Evolutionary conservation across 2,329 filamentous ascomycete species (phyloP).

Genomic region (Ophiostoma piceae): DNA sequence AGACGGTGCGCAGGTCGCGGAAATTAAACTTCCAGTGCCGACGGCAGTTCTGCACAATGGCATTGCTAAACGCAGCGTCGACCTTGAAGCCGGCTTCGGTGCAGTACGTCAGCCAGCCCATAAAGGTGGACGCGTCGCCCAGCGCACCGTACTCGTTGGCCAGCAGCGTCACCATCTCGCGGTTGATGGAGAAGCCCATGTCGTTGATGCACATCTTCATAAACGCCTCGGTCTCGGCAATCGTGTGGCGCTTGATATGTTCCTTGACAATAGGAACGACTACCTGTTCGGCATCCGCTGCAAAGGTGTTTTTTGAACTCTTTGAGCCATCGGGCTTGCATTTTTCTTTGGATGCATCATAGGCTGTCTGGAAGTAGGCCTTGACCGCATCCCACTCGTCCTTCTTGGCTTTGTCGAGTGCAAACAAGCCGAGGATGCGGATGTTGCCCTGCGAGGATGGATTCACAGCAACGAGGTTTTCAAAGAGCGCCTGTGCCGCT

Average conservation of each 20-base stretch:
- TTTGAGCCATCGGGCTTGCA: background rate
- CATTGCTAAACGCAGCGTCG: constrained; percentile 38
- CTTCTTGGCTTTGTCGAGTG: constrained; percentile 35
- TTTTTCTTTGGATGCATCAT: constrained; percentile 20
- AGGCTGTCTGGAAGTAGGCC: constrained; percentile 31
- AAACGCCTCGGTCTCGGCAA: constrained; percentile 39
- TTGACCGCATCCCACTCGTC: constrained; percentile 42
- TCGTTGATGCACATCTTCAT: constrained; percentile 43
- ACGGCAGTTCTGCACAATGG: constrained; percentile 38
- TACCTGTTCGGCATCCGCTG: constrained; percentile 30
- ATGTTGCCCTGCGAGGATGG: constrained; percentile 31
- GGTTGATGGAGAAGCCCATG: constrained; percentile 36
- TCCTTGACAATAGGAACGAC: constrained; percentile 39
- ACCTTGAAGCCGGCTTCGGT: constrained; percentile 35
- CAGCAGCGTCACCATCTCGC: constrained; percentile 39
- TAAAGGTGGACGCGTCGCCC: constrained; percentile 38
- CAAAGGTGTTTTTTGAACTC: constrained; percentile 10
- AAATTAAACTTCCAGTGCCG: constrained; percentile 38
- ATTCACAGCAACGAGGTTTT: constrained; percentile 30
- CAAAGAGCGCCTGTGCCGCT: constrained; percentile 34
- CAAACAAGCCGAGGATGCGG: constrained; percentile 36
- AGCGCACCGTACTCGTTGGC: constrained; percentile 41
- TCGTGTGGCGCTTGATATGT: constrained; percentile 38
- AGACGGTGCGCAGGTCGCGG: constrained; percentile 35
- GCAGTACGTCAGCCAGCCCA: constrained; percentile 41